phyloP scores from a whole-genome alignment of 2,329 filamentous ascomycete genomes.

The Venturia effusa region DNA sequence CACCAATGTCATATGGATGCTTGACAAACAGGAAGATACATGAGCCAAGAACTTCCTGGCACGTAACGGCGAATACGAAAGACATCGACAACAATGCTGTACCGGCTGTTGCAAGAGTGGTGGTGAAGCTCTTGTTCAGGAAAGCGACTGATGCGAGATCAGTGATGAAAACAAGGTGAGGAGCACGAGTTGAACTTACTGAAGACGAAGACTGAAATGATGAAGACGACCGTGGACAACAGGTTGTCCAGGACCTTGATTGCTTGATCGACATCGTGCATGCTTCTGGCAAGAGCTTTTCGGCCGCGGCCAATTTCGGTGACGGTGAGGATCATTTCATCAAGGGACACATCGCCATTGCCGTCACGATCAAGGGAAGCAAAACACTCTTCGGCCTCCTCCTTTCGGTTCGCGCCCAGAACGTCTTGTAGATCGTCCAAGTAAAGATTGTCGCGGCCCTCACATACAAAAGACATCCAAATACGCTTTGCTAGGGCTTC shows the following conservation, averaged over 20 bases:
- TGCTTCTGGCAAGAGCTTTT: conserved; percentile 80
- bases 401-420: conserved; percentile 60
- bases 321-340: conserved; percentile 87
- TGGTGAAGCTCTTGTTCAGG: conserved; percentile 75
- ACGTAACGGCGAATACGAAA: conserved; percentile 86
- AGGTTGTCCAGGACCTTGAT: conserved; percentile 84
- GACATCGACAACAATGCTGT: conserved; percentile 91
- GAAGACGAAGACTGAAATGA: conserved; percentile 77
- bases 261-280: conserved; percentile 96
- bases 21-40: conserved; percentile 99
- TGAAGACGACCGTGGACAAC: conserved; percentile 66
- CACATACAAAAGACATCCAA: conserved; percentile 96
- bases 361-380: conserved; percentile 68
- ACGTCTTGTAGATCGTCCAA: conserved; percentile 80
- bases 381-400: conserved; percentile 81
- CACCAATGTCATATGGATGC: conserved; percentile 92
- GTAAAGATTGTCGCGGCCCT: conserved; percentile 70
- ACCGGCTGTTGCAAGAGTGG: conserved; percentile 78
- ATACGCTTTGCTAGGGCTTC: conserved; percentile 90
- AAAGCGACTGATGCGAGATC: conserved; percentile 53
- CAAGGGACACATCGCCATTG: conserved; percentile 89
- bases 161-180: conserved; percentile 14
- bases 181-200: conserved; percentile 35
- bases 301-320: conserved; percentile 75
- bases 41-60: conserved; percentile 91